Evolutionary conservation across 83 land plant species (phyloP), one percentile per base, ranked within the genome.

Genomic region (Thuja plicata): DNA sequence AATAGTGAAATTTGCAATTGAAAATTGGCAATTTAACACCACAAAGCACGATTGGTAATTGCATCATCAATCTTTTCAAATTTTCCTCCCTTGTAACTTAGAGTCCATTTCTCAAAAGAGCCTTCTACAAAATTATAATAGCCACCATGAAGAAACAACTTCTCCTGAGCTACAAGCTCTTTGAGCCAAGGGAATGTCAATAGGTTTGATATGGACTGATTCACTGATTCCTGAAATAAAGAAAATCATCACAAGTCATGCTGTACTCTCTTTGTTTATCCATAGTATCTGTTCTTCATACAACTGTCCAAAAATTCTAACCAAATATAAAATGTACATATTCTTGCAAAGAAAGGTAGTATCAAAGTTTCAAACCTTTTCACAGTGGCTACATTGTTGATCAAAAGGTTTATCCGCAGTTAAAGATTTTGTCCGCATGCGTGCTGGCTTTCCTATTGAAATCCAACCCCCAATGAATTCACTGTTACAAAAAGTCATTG

Each of bases 141-240:
- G n/a, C 98, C 99, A 62, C 98, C 99, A 89, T 96, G 99, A 35
- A 97, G 77, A 55, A 91, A 91, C 15, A 97, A 89, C 5, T 76
- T 83, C 10, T 93, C 93, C 21, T 88, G 88, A 6, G 17, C 83
- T 81, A 95, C 99, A 86, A 88, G 91, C 40, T 94, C 91, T 89
- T 95, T 91, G 70, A 97, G 92, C 97, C 98, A 97, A 52, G 98
- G 97, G 87, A 92, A 97, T 13, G 97, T 92, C 21, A 96, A 90
- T 62, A 96, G 88, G 83, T 94, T 95, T 84, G 87, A 32, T 87
- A 97, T 77, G 43, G 99, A 96, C 19, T 88, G 87, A 74, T 95
- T 97, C 32, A 97, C 89, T 0, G 97, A 96, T 88, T 97, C 99
- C 99, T 97, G 96, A 55, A 37, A 76, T 24, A 37, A 79, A 70